These are phyloP conservation scores for Ceratocystis cubensis DNA, from an alignment of 2,329 filamentous ascomycete species.

Conservation along the genomic window DNA sequence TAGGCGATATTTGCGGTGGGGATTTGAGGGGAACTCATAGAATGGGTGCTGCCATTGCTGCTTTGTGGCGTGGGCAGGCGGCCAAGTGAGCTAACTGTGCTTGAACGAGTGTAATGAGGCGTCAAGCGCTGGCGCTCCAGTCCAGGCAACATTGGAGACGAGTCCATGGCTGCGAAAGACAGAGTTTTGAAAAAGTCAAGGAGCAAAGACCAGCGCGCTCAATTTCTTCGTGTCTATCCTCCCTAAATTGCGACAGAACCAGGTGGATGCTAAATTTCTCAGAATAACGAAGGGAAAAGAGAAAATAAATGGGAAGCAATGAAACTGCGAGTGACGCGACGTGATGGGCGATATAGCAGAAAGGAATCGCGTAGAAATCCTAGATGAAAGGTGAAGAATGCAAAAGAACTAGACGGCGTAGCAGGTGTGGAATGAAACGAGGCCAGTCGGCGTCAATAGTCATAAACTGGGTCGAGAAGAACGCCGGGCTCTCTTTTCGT, in stretches of 20 bases:
- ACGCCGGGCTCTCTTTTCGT: background rate
- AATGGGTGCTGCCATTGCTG: conserved; percentile 33
- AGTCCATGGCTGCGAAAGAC: conserved; percentile 21
- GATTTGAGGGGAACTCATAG: conserved; percentile 29
- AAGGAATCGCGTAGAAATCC: background rate
- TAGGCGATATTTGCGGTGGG: conserved; percentile 28
- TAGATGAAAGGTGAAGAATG: conserved; percentile 10
- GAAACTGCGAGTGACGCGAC: conserved; percentile 9
- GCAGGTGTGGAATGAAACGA: conserved; percentile 3
- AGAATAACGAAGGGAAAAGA: background rate
- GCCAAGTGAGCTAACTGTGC: conserved; percentile 17
- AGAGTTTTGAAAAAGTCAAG: background rate
- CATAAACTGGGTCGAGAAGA: background rate
- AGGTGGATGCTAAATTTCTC: conserved; percentile 1
- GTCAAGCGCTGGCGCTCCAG: conserved; percentile 34
- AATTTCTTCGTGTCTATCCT: background rate
- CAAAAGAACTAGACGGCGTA: conserved; percentile 1
- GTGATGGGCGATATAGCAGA: background rate
- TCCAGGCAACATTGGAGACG: conserved; percentile 34
- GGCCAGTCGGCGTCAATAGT: background rate
- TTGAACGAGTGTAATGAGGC: conserved; percentile 27
- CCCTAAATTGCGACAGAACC: background rate
- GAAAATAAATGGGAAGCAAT: background rate
- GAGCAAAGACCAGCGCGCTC: conserved; percentile 8
- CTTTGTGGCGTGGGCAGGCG: conserved; percentile 30